These are phyloP conservation scores for Gnomoniopsis smithogilvyi DNA, from an alignment of 2,329 filamentous ascomycete species.

Conservation along the genomic window DNA sequence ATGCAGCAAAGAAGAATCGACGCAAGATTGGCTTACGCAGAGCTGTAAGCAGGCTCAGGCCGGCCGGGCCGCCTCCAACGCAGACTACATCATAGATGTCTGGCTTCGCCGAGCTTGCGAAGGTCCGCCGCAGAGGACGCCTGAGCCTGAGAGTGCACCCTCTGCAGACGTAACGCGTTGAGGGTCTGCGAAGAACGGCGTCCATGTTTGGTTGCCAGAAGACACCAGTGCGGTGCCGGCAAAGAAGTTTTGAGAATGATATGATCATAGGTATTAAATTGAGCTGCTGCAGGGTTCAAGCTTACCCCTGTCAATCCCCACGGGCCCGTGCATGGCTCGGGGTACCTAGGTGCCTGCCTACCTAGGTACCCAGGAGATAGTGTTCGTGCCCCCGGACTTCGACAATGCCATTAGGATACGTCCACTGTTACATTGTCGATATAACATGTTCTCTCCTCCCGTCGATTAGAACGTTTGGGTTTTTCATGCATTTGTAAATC, in stretches of 20 bases:
- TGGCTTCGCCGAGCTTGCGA: constrained; percentile 42
- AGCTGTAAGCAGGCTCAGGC: constrained; percentile 76
- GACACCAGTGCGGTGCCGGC: not conserved
- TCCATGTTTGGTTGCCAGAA: constrained; percentile 21
- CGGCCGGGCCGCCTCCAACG: constrained; percentile 85
- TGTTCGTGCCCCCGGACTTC: no score
- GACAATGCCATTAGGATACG: no score
- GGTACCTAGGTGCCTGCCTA: no score
- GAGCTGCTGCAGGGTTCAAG: constrained; percentile 12
- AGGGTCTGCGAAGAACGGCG: constrained; percentile 20
- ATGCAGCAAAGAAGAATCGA: not conserved
- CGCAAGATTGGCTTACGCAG: constrained; percentile 54
- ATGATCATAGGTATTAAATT: constrained; percentile 4
- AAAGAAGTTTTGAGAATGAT: not conserved
- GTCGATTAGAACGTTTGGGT: no score
- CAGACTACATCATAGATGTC: constrained; percentile 93
- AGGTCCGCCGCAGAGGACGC: constrained; percentile 33
- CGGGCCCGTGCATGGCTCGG: constrained; percentile 4
- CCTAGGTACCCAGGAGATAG: no score
- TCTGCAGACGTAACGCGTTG: constrained; percentile 40
- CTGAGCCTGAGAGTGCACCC: constrained; percentile 41
- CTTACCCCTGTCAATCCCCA: constrained; percentile 8
- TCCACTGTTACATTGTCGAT: no score
- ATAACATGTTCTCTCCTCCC: no score
- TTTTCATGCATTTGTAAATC: no score